phyloP scores from a whole-genome alignment of 306 rosid species.

The Herpetospermum pedunculosum region DNA sequence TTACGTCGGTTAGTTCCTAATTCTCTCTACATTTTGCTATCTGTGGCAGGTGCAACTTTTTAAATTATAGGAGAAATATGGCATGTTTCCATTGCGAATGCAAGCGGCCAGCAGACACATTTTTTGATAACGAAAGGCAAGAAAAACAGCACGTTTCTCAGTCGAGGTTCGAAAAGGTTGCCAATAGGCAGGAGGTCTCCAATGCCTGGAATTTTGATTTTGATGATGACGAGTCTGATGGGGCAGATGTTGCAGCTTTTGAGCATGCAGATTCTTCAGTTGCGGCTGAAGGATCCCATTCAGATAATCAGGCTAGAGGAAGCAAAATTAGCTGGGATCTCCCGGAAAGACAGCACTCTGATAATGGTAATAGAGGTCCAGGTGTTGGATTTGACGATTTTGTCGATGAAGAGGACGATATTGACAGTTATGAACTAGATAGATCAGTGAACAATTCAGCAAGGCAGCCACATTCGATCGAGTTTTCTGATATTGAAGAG shows the following conservation, averaged over 20 bases:
- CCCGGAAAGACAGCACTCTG: conserved; percentile 33
- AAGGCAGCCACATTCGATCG: conserved; percentile 26
- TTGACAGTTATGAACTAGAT: conserved; percentile 81
- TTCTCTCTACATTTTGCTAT: conserved; percentile 9
- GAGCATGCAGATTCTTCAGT: conserved; percentile 78
- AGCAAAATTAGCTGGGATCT: conserved; percentile 33
- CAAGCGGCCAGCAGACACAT: conserved; percentile 84
- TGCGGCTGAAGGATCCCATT: conserved; percentile 28
- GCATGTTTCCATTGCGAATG: conserved; percentile 94
- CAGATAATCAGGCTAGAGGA: conserved; percentile 33
- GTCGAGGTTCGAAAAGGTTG: conserved; percentile 36
- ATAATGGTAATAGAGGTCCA: conserved; percentile 32
- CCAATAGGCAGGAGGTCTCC: conserved; percentile 44
- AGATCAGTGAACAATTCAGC: conserved; percentile 27
- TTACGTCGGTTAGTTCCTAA: background rate
- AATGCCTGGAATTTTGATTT: conserved; percentile 98
- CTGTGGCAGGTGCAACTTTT: conserved; percentile 88
- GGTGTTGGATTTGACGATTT: conserved; percentile 85
- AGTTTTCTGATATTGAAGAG: conserved; percentile 49
- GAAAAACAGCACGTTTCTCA: conserved; percentile 36
- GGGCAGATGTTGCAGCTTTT: conserved; percentile 96
- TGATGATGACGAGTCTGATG: conserved; percentile 93
- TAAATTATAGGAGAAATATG: conserved; percentile 84
- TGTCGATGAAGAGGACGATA: conserved; percentile 75
- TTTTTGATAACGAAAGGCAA: conserved; percentile 50